phyloP scores from a whole-genome alignment of 2,329 filamentous ascomycete species.

The Cryphonectria nitschkei region DNA sequence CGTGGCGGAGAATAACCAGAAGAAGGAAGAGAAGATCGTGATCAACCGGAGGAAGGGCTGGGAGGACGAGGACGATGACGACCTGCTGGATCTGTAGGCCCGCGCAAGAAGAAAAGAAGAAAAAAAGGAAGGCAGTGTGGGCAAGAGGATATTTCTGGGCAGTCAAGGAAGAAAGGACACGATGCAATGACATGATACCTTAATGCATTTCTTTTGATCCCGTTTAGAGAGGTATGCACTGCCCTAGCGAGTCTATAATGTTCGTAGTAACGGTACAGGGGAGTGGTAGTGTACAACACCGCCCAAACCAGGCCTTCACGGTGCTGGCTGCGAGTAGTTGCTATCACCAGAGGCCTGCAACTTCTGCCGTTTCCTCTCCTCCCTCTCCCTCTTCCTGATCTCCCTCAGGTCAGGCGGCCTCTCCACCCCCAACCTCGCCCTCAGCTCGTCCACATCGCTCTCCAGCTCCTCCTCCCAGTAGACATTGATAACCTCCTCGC shows the following conservation, averaged over 20 bases:
- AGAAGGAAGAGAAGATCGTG: slow-evolving; percentile 83
- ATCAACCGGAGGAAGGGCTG: slow-evolving; percentile 81
- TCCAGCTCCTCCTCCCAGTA: slow-evolving; percentile 97
- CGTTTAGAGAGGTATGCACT: not conserved
- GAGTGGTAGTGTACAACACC: not conserved
- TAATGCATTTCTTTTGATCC: slow-evolving; percentile 22
- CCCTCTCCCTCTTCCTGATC: slow-evolving; percentile 71
- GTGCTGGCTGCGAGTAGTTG: not conserved
- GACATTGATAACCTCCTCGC: slow-evolving; percentile 86
- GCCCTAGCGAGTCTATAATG: not conserved
- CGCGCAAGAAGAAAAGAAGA: not conserved
- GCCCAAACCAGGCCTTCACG: not conserved
- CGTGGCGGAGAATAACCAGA: slow-evolving; percentile 75
- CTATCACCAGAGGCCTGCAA: slow-evolving; percentile 36
- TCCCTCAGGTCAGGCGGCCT: slow-evolving; percentile 82
- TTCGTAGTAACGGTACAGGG: slow-evolving; percentile 7
- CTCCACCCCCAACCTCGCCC: slow-evolving; percentile 79
- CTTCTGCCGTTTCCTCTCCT: slow-evolving; percentile 69
- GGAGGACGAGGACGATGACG: slow-evolving; percentile 85
- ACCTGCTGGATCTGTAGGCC: slow-evolving; percentile 64
- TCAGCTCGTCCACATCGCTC: slow-evolving; percentile 77
- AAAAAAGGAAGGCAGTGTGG: not conserved
- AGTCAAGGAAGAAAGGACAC: not conserved
- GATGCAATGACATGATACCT: slow-evolving; percentile 28
- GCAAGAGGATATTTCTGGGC: not conserved